Evolutionary conservation across 2,329 filamentous ascomycete species (phyloP), one percentile per base, ranked within the genome.

Genomic region (Karstenula rhodostoma): DNA sequence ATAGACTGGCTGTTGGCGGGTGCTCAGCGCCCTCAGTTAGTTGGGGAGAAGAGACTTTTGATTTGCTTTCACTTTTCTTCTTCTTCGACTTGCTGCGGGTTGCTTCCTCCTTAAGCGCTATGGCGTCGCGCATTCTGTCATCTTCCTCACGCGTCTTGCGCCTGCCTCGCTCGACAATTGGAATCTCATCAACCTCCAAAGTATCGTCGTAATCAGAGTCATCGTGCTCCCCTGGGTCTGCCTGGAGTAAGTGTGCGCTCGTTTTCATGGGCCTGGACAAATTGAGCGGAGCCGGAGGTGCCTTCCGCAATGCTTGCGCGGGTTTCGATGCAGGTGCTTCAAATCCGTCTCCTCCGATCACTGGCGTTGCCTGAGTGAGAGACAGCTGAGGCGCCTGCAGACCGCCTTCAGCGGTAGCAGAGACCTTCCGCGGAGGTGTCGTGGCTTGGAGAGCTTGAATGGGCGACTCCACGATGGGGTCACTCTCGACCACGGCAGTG

Each of bases 131-230:
- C 57, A 92, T 86, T 57, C 85, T 85, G 67, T 97, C 93, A 70
- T 97, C 94, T 63, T 97, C 92, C 75, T 94, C 93, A 55, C 94
- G 86, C 2, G 93, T 97, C 77, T 90, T 92, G 68, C 92, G 85
- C 60, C 93, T 87, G 9, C 93, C 94, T 63, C 94, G 86, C 37
- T 87, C 79, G 27, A 85, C 79, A 6, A 79, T 75, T 0, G 85
- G 81, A 52, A 89, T 81, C 64, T 90, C 89, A 47, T 89, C 85
- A 3, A 90, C 87, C 63, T 92, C 89, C 13, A 92, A 78, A 37
- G 91, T 85, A 64, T 94, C 90, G 60, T 95, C 92, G 67, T 94
- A 95, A 65, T 96, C 93, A 0, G 92, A 94, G 61, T 92, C 92
- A 0, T 89, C 89, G 13, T 89, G 88, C n/a, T 89, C 87, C 0